A percentile compares a stretch with the other conserved stretches of the same genome.
Evolutionary conservation across 2,329 filamentous ascomycete species (phyloP).

Genomic region (Fusarium sp.): DNA sequence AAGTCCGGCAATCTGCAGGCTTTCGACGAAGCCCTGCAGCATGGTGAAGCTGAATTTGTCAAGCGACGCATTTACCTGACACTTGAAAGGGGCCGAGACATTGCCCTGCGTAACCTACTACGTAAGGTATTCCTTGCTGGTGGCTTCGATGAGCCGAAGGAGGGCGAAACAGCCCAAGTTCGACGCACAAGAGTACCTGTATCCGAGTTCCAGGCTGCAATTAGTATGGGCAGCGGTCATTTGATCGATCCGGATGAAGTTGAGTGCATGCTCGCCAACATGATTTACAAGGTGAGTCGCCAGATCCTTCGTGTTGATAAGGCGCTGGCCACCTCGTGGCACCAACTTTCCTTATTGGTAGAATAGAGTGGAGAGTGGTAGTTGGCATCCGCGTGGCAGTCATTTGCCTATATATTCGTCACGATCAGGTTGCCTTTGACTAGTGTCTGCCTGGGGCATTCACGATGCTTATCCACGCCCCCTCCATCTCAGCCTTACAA

Average conservation of each 20-base stretch:
- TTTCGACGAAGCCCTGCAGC: conserved; percentile 85
- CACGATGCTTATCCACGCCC: conserved; percentile 35
- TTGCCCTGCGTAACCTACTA: conserved; percentile 90
- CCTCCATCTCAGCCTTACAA: conserved; percentile 42
- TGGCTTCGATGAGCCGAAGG: conserved; percentile 83
- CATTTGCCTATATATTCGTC: conserved; percentile 48
- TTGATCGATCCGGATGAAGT: conserved; percentile 89
- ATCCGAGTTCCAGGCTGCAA: conserved; percentile 85
- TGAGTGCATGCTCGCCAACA: conserved; percentile 93
- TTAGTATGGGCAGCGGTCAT: conserved; percentile 78
- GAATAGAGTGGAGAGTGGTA: conserved; percentile 5
- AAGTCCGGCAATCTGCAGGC: conserved; percentile 83
- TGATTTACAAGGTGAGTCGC: conserved; percentile 91
- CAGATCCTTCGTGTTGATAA: conserved; percentile 11
- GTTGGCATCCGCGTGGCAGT: conserved; percentile 34
- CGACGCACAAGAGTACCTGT: conserved; percentile 84
- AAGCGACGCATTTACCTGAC: conserved; percentile 94
- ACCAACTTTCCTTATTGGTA: background rate
- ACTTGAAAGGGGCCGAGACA: conserved; percentile 90
- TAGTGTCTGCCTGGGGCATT: conserved; percentile 44
- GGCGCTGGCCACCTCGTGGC: conserved; percentile 21
- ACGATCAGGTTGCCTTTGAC: conserved; percentile 40
- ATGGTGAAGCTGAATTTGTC: conserved; percentile 92
- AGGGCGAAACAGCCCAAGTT: conserved; percentile 71
- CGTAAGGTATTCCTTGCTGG: conserved; percentile 90